Evolutionary conservation across 306 rosid genomes (phyloP).

Genomic region (Medicago lupulina): DNA sequence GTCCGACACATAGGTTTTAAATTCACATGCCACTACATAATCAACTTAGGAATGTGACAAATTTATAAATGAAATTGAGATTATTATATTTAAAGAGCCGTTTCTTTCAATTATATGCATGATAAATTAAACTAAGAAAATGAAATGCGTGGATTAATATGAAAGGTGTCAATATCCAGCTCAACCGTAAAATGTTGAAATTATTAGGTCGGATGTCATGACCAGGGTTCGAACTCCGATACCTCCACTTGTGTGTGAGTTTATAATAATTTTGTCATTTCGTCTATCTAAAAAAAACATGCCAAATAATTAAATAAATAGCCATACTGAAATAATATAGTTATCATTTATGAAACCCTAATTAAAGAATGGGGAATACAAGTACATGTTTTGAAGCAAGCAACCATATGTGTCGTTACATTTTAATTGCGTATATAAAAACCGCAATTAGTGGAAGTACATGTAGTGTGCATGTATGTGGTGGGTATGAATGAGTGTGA

Average conservation of each 20-base stretch:
- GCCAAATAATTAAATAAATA: not conserved
- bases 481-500: constrained; percentile 36
- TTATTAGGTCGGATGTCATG: too few species aligned
- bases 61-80: constrained; percentile 3
- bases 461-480: constrained; percentile 26
- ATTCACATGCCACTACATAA: constrained; percentile 42
- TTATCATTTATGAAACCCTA: too few species aligned
- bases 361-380: too few species aligned
- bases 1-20: constrained; percentile 15
- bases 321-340: too few species aligned
- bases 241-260: too few species aligned
- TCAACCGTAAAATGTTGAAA: too few species aligned
- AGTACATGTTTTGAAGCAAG: not conserved
- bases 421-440: constrained; percentile 23
- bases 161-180: too few species aligned
- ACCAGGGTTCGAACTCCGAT: too few species aligned
- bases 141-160: constrained; percentile 21
- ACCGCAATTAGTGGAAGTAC: constrained; percentile 32
- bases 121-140: not conserved
- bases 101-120: constrained; percentile 23
- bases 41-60: constrained; percentile 34
- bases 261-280: too few species aligned
- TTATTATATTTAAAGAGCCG: not conserved
- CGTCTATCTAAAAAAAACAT: too few species aligned
- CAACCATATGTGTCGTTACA: not conserved